A percentile compares a stretch with the other conserved stretches of the same genome.
Conservation (phyloP, 305 asterid genomes). For the Rubia balearica region DNA sequence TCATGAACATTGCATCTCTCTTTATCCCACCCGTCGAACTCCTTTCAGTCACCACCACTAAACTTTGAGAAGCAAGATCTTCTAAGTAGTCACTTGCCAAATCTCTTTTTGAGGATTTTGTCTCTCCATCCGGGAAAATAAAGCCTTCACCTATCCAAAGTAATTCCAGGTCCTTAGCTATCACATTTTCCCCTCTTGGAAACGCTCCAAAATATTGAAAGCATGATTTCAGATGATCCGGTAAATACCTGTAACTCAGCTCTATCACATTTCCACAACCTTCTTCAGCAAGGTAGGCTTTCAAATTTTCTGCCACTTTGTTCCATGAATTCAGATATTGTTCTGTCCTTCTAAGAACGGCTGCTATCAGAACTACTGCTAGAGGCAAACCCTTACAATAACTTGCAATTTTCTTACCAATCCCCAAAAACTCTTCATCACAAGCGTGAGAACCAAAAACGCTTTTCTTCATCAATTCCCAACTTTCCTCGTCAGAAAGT, state of each 20-base stretch:
- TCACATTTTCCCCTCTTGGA: background rate
- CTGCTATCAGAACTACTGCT: background rate
- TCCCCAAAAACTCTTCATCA: too few relatives aligned
- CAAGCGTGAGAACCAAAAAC: too few relatives aligned
- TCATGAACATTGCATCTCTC: background rate
- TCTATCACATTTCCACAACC: background rate
- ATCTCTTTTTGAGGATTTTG: slow-evolving; percentile 1
- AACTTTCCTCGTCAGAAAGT: too few relatives aligned
- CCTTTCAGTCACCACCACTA: background rate
- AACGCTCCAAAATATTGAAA: too few relatives aligned
- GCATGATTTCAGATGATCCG: slow-evolving; percentile 2
- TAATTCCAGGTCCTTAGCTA: background rate
- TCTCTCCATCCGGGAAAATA: too few relatives aligned
- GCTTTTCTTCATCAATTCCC: too few relatives aligned
- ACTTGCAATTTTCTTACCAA: background rate
- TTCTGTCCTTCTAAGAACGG: background rate
- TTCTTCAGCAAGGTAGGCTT: background rate
- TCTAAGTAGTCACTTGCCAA: slow-evolving; percentile 9
- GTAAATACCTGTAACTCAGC: slow-evolving; percentile 12
- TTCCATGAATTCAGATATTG: background rate
- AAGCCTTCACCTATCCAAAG: slow-evolving; percentile 22
- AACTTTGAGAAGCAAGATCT: slow-evolving; percentile 6
- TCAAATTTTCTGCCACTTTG: background rate
- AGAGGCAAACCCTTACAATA: too few relatives aligned
- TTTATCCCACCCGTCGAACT: background rate